Evolutionary conservation across 306 rosid species (phyloP).

Genomic region (Pyrus pyrifolia): DNA sequence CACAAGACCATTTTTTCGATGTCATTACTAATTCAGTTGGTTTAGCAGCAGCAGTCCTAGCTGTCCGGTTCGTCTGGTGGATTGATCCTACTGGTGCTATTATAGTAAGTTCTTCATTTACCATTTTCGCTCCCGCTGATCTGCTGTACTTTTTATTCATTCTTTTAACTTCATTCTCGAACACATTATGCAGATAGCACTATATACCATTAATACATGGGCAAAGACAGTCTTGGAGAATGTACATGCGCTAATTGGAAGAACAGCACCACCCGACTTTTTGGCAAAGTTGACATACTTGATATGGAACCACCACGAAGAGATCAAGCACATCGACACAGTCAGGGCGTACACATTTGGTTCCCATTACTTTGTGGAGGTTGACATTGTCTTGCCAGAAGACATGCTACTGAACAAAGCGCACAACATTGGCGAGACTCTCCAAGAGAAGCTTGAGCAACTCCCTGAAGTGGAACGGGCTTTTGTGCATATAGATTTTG

Average conservation of each 20-base stretch:
- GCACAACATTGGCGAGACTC: conserved; percentile 74
- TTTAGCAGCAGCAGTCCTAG: conserved; percentile 69
- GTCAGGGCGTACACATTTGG: conserved; percentile 86
- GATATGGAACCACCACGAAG: conserved; percentile 78
- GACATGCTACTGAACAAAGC: conserved; percentile 58
- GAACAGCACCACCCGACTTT: conserved; percentile 76
- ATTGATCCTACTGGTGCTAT: conserved; percentile 81
- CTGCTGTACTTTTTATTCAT: not conserved
- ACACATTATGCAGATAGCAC: conserved; percentile 54
- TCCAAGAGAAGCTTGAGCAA: conserved; percentile 70
- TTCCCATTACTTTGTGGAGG: conserved; percentile 70
- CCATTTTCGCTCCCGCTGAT: not conserved
- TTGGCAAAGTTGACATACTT: conserved; percentile 62
- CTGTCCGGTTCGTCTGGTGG: conserved; percentile 58
- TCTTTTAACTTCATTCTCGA: not conserved
- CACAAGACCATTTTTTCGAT: conserved; percentile 73
- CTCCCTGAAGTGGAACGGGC: conserved; percentile 82
- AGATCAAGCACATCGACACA: conserved; percentile 67
- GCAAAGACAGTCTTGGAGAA: conserved; percentile 71
- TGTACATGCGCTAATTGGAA: conserved; percentile 60
- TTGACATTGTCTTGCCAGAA: conserved; percentile 68
- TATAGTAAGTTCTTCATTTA: conserved; percentile 38
- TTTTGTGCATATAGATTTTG: conserved; percentile 77
- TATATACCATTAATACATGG: conserved; percentile 76
- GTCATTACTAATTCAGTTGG: conserved; percentile 77